These are phyloP conservation scores for Cytauxzoon felis DNA, from an alignment of 169 alveolate species.

Conservation along the genomic window DNA sequence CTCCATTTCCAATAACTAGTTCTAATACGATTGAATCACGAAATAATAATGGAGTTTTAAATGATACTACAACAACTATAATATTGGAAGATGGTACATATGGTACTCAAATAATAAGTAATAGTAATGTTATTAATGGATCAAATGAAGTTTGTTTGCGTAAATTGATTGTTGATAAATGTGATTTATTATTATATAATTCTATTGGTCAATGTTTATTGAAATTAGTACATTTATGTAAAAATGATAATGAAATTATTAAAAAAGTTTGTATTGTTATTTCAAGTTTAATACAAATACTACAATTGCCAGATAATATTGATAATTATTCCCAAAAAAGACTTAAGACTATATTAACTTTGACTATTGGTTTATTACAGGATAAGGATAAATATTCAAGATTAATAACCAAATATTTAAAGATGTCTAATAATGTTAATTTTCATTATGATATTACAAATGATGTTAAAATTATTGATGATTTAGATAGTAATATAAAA, in stretches of 20 bases:
- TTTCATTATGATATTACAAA: constrained; percentile 2
- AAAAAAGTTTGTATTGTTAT: constrained; percentile 24
- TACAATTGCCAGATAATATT: constrained; percentile 6
- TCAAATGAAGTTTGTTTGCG: constrained; percentile 1
- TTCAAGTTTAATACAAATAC: constrained; percentile 13
- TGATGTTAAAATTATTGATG: neutral
- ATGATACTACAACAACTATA: constrained; percentile 81
- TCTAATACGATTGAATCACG: constrained; percentile 56
- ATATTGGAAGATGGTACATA: constrained; percentile 94
- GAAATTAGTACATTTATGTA: constrained; percentile 39
- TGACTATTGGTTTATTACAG: constrained; percentile 40
- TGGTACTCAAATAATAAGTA: constrained; percentile 83
- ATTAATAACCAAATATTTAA: constrained; percentile 18
- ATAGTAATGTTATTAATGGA: neutral
- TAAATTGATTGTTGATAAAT: constrained; percentile 2
- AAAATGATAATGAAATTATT: constrained; percentile 21
- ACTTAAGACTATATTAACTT: constrained; percentile 14
- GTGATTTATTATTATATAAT: constrained; percentile 59
- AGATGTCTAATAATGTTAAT: neutral
- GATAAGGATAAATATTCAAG: constrained; percentile 13
- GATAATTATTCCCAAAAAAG: constrained; percentile 22
- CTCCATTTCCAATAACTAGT: constrained; percentile 54
- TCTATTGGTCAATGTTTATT: constrained; percentile 43
- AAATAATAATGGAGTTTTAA: constrained; percentile 17
- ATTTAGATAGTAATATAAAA: constrained; percentile 18